A percentile compares a stretch with the other conserved stretches of the same genome.
Conservation (phyloP, 768 basidiomycete genomes). For the Phanerochaete sordida region DNA sequence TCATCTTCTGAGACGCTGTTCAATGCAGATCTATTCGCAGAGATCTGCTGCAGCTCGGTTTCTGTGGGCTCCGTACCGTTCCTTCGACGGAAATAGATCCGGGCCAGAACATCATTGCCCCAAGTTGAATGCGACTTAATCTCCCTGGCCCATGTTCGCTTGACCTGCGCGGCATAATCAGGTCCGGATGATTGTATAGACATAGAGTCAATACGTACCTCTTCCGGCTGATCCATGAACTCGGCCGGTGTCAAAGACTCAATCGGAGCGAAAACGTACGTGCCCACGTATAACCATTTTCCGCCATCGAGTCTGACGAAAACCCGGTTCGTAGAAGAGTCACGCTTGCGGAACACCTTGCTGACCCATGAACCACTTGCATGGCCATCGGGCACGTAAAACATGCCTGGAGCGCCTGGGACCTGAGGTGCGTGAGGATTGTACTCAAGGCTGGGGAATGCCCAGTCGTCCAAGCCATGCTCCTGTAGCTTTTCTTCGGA, state of each 20-base stretch:
- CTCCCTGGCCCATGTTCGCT: slow-evolving; percentile 3
- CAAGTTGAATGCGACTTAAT: neutral
- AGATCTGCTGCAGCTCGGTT: neutral
- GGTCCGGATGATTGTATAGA: too few relatives aligned
- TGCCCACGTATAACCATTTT: slow-evolving; percentile 12
- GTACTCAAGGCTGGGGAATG: slow-evolving; percentile 7
- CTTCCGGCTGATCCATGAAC: neutral
- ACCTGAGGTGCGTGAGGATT: slow-evolving; percentile 15
- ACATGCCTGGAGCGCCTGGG: slow-evolving; percentile 11
- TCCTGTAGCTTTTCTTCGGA: neutral
- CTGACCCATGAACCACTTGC: too few relatives aligned
- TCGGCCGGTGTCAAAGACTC: slow-evolving; percentile 7
- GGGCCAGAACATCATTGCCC: neutral
- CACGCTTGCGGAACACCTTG: too few relatives aligned
- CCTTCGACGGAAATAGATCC: slow-evolving; percentile 5
- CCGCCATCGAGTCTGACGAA: slow-evolving; percentile 8
- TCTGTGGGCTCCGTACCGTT: slow-evolving; percentile 5
- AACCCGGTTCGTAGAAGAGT: neutral
- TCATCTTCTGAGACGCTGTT: slow-evolving; percentile 4
- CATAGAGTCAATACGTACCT: neutral
- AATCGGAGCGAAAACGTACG: slow-evolving; percentile 5
- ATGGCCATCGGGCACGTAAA: neutral
- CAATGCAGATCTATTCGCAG: neutral
- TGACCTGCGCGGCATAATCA: neutral
- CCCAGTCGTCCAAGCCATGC: slow-evolving; percentile 11